phyloP scores from a whole-genome alignment of 1,284 basidiomycete species.

The Schizophyllum amplum region DNA sequence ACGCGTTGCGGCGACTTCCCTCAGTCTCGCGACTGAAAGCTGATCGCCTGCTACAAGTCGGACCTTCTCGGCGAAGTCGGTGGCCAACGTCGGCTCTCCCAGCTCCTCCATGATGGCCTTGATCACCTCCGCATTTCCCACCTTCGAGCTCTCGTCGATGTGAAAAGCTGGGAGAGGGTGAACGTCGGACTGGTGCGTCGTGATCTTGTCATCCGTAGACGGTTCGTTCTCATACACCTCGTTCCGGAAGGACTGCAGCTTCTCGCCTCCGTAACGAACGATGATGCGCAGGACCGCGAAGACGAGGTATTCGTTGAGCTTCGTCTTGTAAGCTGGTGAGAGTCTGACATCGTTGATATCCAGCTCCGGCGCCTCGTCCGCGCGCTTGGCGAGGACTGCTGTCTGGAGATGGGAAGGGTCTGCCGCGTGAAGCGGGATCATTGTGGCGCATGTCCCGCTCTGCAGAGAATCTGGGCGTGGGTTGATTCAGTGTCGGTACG shows the following conservation, averaged over 20 bases:
- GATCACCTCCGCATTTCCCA: slow-evolving; percentile 21
- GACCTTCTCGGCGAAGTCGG: slow-evolving; percentile 6
- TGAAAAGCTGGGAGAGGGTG: slow-evolving; percentile 11
- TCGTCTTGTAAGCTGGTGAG: slow-evolving; percentile 10
- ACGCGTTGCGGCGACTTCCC: slow-evolving; percentile 14
- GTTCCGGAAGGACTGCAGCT: slow-evolving; percentile 7
- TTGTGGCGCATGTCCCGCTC: slow-evolving; percentile 19
- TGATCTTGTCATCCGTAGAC: too few relatives aligned
- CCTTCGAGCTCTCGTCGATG: slow-evolving; percentile 21
- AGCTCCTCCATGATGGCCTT: slow-evolving; percentile 18
- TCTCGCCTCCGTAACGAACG: slow-evolving; percentile 15
- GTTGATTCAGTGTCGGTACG: not conserved
- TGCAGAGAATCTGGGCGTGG: slow-evolving; percentile 12
- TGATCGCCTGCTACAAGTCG: slow-evolving; percentile 21
- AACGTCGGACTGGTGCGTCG: not conserved
- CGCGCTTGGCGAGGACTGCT: slow-evolving; percentile 5
- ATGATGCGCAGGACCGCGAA: slow-evolving; percentile 20
- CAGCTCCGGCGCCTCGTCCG: slow-evolving; percentile 12
- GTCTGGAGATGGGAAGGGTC: slow-evolving; percentile 11
- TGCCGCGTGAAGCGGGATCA: slow-evolving; percentile 12
- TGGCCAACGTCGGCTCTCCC: slow-evolving; percentile 1
- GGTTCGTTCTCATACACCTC: too few relatives aligned
- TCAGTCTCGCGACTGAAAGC: slow-evolving; percentile 19
- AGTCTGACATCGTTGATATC: slow-evolving; percentile 14
- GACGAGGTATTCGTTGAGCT: slow-evolving; percentile 9